Evolutionary conservation across 2,329 filamentous ascomycete species (phyloP).

Genomic region (Furcasterigmium sp.): DNA sequence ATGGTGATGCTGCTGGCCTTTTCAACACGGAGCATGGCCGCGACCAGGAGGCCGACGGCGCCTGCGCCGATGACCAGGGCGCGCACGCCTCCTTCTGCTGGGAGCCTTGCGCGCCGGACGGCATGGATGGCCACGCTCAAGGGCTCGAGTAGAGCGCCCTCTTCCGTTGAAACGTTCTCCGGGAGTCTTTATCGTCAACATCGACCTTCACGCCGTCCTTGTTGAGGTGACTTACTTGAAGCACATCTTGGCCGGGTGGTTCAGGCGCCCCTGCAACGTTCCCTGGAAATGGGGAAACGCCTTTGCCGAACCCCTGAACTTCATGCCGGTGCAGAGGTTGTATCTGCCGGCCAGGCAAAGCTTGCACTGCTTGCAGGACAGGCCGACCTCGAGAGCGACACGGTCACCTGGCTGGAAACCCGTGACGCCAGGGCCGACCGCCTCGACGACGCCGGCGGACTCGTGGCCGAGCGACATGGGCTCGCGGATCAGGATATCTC

Average conservation of each 20-base stretch:
- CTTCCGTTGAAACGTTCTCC: conserved; percentile 8
- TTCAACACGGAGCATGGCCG: background rate
- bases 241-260: conserved; percentile 24
- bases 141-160: conserved; percentile 13
- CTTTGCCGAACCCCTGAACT: conserved; percentile 23
- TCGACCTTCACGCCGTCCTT: background rate
- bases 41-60: conserved; percentile 21
- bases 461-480: conserved; percentile 49
- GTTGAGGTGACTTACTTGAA: conserved; percentile 12
- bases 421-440: conserved; percentile 51
- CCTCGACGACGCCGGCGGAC: conserved; percentile 54
- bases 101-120: conserved; percentile 13
- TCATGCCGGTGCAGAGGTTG: conserved; percentile 28
- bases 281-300: conserved; percentile 24
- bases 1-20: background rate
- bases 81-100: too few species aligned
- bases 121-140: conserved; percentile 11
- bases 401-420: conserved; percentile 55
- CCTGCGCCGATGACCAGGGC: conserved; percentile 30
- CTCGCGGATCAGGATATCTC: conserved; percentile 44
- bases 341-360: conserved; percentile 33
- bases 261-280: conserved; percentile 24
- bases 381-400: conserved; percentile 64
- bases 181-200: background rate
- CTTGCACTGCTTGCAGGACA: conserved; percentile 47